Evolutionary conservation across 768 basidiomycete species (phyloP), one percentile per base, ranked within the genome.

Genomic region (Amylocystis lapponica): DNA sequence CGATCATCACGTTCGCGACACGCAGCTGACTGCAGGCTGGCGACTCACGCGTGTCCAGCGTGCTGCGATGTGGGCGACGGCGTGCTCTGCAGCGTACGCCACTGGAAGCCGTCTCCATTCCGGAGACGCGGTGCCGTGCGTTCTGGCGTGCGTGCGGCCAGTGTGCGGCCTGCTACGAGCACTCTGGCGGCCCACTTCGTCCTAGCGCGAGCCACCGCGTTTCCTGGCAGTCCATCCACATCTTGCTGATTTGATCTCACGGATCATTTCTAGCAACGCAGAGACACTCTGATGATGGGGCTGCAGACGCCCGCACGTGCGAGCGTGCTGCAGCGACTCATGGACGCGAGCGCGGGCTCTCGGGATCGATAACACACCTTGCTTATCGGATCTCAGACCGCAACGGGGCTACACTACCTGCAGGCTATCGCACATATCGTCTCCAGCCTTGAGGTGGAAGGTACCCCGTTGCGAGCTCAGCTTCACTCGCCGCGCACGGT

Each of bases 361-460:
- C 39, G 39, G 38, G 31, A 40, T 46, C 38, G 45, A 46, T 46
- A 23, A 32, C 27, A 21, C 26, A 19, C 27, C 45, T 46, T 46
- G 45, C 38, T 33, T 40, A 46, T 46, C 45, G 45, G 45, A 46
- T 46, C 45, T 46, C 35, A 41, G 31, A 31, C 16, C 19, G 31
- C 19, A 12, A 17, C 13, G 19, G 21, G 17, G 31, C 26, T 34
- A 19, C 41, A 23, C 41, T 22, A 10, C 13, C 41, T 35, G 34
- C 17, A 20, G 23, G 14, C 12, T 31, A 40, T 31, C 39, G 39
- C 39, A n/a, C 31, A 40, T 40, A 26, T n/a, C 12, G 3, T 31
- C 29, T 29, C 21, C 27, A 17, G 39, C 41, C 41, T 33, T 29
- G 41, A 21, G 41, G 41, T 42, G 29, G 29, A 32, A 42, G 41